Conservation (phyloP, 495 filamentous ascomycete species). For the Xylaria grammica region DNA sequence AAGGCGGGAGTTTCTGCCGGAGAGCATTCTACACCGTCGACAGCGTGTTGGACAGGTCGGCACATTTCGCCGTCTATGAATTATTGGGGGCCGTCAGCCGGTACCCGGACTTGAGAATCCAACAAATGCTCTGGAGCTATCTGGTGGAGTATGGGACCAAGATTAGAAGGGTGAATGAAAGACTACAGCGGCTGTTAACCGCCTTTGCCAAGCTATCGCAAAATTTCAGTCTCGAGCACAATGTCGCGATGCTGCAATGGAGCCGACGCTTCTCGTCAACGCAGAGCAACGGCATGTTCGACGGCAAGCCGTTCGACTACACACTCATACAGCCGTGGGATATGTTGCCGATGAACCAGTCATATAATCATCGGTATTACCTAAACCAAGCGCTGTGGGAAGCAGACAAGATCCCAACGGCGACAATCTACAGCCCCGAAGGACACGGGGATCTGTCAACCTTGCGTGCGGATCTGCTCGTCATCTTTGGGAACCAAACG, state of each 20-base stretch:
- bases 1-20: slow-evolving; percentile 32
- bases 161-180: slow-evolving; percentile 31
- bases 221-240: slow-evolving; percentile 30
- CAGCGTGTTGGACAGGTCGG: slow-evolving; percentile 34
- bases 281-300: slow-evolving; percentile 35
- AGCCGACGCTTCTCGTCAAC: slow-evolving; percentile 32
- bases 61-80: slow-evolving; percentile 37
- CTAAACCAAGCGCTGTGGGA: slow-evolving; percentile 34
- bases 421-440: slow-evolving; percentile 31
- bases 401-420: slow-evolving; percentile 31
- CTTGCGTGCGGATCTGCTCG: slow-evolving; percentile 34
- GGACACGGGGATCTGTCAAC: slow-evolving; percentile 30
- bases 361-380: slow-evolving; percentile 39
- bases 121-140: slow-evolving; percentile 35
- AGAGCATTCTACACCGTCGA: slow-evolving; percentile 32
- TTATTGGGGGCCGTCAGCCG: slow-evolving; percentile 31
- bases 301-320: slow-evolving; percentile 38
- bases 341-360: slow-evolving; percentile 30
- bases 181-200: slow-evolving; percentile 28
- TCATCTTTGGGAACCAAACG: slow-evolving; percentile 37
- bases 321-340: slow-evolving; percentile 39
- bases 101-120: slow-evolving; percentile 37
- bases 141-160: slow-evolving; percentile 33
- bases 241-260: slow-evolving; percentile 33
- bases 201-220: slow-evolving; percentile 34